Percentiles rank a stretch among this genome's conserved stretches.
phyloP scores from a whole-genome alignment of 345 rosid genomes.

The Corymbia maculata region DNA sequence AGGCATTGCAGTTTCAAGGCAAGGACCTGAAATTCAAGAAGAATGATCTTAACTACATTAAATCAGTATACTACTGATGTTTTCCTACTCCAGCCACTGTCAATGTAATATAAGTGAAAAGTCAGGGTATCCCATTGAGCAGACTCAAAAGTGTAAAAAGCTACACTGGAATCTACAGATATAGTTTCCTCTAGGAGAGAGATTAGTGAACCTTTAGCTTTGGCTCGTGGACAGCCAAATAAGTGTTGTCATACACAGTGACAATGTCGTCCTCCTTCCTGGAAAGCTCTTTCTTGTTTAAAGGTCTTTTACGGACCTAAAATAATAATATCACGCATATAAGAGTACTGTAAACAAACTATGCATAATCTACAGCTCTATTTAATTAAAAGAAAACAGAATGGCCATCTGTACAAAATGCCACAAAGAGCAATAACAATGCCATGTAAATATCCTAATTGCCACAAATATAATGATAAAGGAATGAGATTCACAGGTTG shows the following conservation, averaged over 20 bases:
- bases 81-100: background rate
- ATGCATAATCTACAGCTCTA: background rate
- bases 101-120: background rate
- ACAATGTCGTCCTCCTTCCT: conserved; percentile 95
- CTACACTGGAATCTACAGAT: background rate
- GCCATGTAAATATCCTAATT: background rate
- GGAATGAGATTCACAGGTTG: background rate
- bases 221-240: conserved; percentile 77
- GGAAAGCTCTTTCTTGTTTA: conserved; percentile 82
- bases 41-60: background rate
- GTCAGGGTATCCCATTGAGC: background rate
- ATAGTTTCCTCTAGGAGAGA: background rate
- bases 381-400: background rate
- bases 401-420: background rate
- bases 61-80: background rate
- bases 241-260: conserved; percentile 52
- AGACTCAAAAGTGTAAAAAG: background rate
- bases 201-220: conserved; percentile 66
- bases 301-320: conserved; percentile 93
- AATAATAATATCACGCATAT: background rate
- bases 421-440: background rate
- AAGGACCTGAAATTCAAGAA: background rate
- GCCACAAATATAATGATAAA: background rate
- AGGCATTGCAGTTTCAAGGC: background rate
- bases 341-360: background rate